phyloP scores from a whole-genome alignment of 2,329 filamentous ascomycete species.

The Lizonia empirigonia region DNA sequence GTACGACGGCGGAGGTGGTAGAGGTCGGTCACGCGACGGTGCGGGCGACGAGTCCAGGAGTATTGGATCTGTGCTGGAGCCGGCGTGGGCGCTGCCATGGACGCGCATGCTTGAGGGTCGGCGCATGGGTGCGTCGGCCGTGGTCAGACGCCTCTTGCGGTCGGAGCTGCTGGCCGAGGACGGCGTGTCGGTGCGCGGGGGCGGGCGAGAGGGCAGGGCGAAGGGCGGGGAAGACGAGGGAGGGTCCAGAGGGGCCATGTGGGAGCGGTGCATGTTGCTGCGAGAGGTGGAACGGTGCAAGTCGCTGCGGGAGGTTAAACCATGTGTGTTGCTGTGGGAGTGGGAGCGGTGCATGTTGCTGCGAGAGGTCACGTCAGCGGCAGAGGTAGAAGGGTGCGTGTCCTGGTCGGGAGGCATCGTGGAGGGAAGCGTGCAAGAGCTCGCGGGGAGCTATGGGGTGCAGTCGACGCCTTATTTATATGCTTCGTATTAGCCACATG shows the following conservation, averaged over 20 bases:
- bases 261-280: too few relatives aligned
- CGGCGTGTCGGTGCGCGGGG: conserved; percentile 23
- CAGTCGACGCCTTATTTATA: conserved; percentile 32
- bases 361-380: too few relatives aligned
- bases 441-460: conserved; percentile 8
- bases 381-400: background rate
- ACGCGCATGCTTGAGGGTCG: conserved; percentile 36
- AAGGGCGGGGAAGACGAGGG: conserved; percentile 20
- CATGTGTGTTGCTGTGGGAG: too few relatives aligned
- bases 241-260: conserved; percentile 7
- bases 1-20: conserved; percentile 19
- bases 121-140: conserved; percentile 40
- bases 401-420: conserved; percentile 21
- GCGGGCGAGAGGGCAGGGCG: conserved; percentile 28
- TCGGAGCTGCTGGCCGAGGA: conserved; percentile 35
- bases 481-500: too few relatives aligned
- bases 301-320: too few relatives aligned
- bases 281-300: too few relatives aligned
- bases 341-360: too few relatives aligned
- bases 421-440: conserved; percentile 1
- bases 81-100: conserved; percentile 22
- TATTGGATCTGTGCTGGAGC: conserved; percentile 31
- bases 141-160: conserved; percentile 45
- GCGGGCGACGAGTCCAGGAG: conserved; percentile 29
- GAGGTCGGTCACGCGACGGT: conserved; percentile 12